Conservation (phyloP, 2,329 filamentous ascomycete genomes). For the Alternaria sp. region DNA sequence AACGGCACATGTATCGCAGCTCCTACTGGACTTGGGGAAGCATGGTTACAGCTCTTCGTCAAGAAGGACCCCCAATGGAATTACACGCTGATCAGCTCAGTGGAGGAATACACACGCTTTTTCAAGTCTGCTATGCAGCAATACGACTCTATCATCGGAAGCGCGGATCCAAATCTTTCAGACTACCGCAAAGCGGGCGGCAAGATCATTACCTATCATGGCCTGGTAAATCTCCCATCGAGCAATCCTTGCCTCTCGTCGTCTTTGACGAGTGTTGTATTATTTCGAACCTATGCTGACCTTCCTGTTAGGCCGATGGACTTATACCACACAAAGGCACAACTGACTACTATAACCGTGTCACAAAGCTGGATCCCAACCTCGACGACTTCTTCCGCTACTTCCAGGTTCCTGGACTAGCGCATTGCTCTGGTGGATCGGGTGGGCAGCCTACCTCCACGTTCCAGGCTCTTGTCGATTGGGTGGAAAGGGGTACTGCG, state of each 20-base stretch:
- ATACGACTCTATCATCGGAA: slow-evolving; percentile 26
- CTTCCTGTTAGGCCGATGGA: not conserved
- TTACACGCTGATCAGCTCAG: not conserved
- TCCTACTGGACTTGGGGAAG: not conserved
- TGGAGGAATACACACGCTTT: not conserved
- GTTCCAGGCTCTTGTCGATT: slow-evolving; percentile 33
- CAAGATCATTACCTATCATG: slow-evolving; percentile 40
- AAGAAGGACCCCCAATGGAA: slow-evolving; percentile 22
- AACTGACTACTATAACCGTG: slow-evolving; percentile 23
- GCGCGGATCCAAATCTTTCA: slow-evolving; percentile 28
- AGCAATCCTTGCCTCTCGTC: not conserved
- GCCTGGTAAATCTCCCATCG: slow-evolving; percentile 11
- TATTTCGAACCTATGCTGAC: not conserved
- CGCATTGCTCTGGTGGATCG: slow-evolving; percentile 30
- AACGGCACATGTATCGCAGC: slow-evolving; percentile 11
- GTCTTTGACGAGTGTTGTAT: not conserved
- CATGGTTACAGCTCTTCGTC: slow-evolving; percentile 20
- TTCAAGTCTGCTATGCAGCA: slow-evolving; percentile 8
- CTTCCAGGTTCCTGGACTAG: slow-evolving; percentile 35
- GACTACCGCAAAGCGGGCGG: slow-evolving; percentile 26
- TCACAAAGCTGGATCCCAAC: slow-evolving; percentile 16
- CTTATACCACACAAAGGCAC: slow-evolving; percentile 13
- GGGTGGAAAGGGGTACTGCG: slow-evolving; percentile 37
- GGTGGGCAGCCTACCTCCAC: slow-evolving; percentile 46
- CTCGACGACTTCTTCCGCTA: slow-evolving; percentile 35